Evolutionary conservation across 768 basidiomycete genomes (phyloP).

Genomic region (Lactifluus rugatus): DNA sequence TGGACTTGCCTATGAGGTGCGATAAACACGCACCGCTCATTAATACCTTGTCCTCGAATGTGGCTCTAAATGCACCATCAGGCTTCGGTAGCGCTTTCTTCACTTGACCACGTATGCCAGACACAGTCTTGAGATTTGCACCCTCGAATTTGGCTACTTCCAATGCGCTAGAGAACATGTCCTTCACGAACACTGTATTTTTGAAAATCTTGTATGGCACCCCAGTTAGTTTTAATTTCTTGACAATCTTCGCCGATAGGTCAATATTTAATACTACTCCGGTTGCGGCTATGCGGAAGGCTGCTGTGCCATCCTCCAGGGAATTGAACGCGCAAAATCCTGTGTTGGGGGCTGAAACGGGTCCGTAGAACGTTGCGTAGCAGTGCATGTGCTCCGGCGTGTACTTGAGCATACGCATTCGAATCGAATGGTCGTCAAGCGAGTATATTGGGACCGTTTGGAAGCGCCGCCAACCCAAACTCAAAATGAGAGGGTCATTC

Average conservation of each 20-base stretch:
- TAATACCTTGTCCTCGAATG: constrained; percentile 96
- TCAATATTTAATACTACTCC: constrained; percentile 94
- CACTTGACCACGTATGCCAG: constrained; percentile 91
- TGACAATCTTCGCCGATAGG: constrained; percentile 88
- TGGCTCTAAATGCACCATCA: constrained; percentile 90
- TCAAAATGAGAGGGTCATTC: constrained; percentile 93
- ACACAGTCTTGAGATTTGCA: constrained; percentile 91
- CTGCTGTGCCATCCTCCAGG: constrained; percentile 50
- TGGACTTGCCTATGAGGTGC: not conserved
- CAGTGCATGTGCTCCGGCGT: constrained; percentile 99
- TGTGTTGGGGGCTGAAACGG: constrained; percentile 83
- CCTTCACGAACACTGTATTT: constrained; percentile 96
- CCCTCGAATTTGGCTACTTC: constrained; percentile 99
- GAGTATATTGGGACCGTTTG: constrained; percentile 93
- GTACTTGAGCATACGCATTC: constrained; percentile 99
- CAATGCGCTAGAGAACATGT: constrained; percentile 90
- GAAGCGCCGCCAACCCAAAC: constrained; percentile 96
- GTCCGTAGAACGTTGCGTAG: constrained; percentile 95
- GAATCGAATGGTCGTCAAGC: constrained; percentile 93
- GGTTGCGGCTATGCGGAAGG: constrained; percentile 86
- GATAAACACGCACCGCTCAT: constrained; percentile 70
- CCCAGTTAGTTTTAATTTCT: constrained; percentile 96
- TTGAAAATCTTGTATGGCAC: constrained; percentile 97
- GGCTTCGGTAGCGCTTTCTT: constrained; percentile 95
- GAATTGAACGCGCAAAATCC: constrained; percentile 97